Conservation (phyloP, 495 filamentous ascomycete species). For the Penicillium malachiteum region DNA sequence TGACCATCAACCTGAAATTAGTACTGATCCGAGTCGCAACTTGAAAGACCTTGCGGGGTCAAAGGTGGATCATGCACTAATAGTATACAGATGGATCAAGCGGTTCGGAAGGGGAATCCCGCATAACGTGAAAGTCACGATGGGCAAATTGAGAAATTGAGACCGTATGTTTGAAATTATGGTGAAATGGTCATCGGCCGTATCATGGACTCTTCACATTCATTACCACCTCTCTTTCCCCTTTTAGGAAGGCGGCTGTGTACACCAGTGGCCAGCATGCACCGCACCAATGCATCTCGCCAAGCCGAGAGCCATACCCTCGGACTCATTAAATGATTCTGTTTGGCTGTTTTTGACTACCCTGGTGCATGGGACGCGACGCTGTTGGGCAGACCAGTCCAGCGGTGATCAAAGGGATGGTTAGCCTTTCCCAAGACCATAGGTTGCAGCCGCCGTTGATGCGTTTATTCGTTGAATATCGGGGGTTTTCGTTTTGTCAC, state of each 20-base stretch:
- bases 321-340: conserved; percentile 11
- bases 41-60: not conserved
- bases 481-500: not conserved
- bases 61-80: conserved; percentile 3
- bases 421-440: conserved; percentile 22
- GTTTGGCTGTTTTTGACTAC: conserved; percentile 10
- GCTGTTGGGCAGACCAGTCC: conserved; percentile 24
- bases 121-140: conserved; percentile 14
- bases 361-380: conserved; percentile 21
- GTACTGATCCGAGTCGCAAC: not conserved
- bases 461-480: conserved; percentile 10
- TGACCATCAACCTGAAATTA: too few species aligned
- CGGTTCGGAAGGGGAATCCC: conserved; percentile 20
- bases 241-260: conserved; percentile 16
- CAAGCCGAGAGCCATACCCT: conserved; percentile 14
- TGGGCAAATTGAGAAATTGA: conserved; percentile 3
- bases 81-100: conserved; percentile 21
- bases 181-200: conserved; percentile 8
- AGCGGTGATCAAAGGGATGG: conserved; percentile 21
- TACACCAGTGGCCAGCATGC: conserved; percentile 15
- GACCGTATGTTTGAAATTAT: conserved; percentile 1
- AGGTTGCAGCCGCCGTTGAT: conserved; percentile 21
- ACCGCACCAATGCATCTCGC: conserved; percentile 13
- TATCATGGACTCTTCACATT: conserved; percentile 7
- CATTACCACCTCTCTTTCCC: not conserved